Base-by-base conservation (phyloP, 805 yeast genomes). In the Wickerhamiella spandovensis region DNA sequence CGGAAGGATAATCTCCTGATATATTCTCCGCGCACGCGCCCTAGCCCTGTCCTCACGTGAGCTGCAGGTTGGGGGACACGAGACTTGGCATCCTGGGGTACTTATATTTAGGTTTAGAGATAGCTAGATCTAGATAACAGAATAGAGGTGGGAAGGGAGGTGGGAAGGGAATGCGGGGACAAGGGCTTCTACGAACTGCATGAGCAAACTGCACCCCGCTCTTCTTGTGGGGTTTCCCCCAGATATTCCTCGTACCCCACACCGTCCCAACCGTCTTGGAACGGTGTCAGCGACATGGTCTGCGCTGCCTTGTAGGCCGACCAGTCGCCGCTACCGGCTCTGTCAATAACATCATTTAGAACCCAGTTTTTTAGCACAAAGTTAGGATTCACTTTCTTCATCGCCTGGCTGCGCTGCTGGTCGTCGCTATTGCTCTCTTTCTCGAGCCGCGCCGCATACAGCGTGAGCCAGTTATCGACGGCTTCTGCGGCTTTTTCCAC, bases 291-390 rank as follows among this genome's bases (percentile, higher is more conserved):
- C 12, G 84, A 69, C 95, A 90, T 85, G 48, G 72, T 68, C 51
- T 80, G 72, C 12, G 88, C 69, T 57, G 84, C 84, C 28, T 76
- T 61, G 53, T 88, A 68, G 42, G 71, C 67, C 12, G 72, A 60
- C 60, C 79, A 80, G 35, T 75, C 71, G n/a, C 70, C 69, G 42
- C 67, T 65, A 25, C 73, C 68, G 1, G 78, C 84, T 37, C 73
- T 70, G 0, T 75, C 72, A 44, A 85, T 81, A 0, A 87, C 95
- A 53, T 88, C 89, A 49, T 87, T 86, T 49, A 92, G 70, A 48
- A 89, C 81, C 88, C 95, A 86, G 55, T 80, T 84, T 53, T 90
- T 73, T 20, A 95, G 92, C 5, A 84, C 74, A 60, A 90, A 90
- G 35, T 77, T 61, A 2, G 97, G 98, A 60, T 90, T 92, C 46